phyloP scores from a whole-genome alignment of 306 rosid genomes.

The Ormosia emarginata region DNA sequence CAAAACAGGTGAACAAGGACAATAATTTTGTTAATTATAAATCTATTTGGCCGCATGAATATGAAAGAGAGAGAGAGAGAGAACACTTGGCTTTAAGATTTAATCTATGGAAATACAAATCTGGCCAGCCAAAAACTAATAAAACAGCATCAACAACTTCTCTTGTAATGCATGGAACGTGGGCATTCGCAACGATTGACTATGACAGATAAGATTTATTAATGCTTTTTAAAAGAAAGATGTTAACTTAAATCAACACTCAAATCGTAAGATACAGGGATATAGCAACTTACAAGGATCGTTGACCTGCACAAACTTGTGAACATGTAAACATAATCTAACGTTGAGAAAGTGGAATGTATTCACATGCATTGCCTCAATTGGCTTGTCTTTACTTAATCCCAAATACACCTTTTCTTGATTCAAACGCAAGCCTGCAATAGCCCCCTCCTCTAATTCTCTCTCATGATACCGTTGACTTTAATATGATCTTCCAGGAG shows the following conservation, averaged over 20 bases:
- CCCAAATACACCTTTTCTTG: constrained; percentile 42
- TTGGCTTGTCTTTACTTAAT: constrained; percentile 30
- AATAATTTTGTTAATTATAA: not conserved
- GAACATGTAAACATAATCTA: constrained; percentile 32
- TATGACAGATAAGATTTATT: not conserved
- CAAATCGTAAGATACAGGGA: not conserved
- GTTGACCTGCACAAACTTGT: constrained; percentile 47
- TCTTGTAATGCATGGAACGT: constrained; percentile 49
- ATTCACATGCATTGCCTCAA: constrained; percentile 44
- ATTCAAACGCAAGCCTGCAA: constrained; percentile 30
- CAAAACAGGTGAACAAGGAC: not conserved
- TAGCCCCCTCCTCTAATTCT: not conserved
- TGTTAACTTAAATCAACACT: constrained; percentile 23
- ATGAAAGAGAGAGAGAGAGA: not conserved
- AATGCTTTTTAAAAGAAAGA: constrained; percentile 12
- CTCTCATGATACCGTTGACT: constrained; percentile 53
- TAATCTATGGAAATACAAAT: not conserved
- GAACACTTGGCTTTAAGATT: not conserved
- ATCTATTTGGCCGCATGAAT: not conserved
- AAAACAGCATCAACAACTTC: not conserved
- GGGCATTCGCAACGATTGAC: constrained; percentile 17
- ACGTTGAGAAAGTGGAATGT: constrained; percentile 25
- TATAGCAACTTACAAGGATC: not conserved
- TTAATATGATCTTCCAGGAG: constrained; percentile 14
- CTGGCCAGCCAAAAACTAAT: not conserved